Conservation (phyloP, 768 basidiomycete species). For the Leucocoprinus leucothites region DNA sequence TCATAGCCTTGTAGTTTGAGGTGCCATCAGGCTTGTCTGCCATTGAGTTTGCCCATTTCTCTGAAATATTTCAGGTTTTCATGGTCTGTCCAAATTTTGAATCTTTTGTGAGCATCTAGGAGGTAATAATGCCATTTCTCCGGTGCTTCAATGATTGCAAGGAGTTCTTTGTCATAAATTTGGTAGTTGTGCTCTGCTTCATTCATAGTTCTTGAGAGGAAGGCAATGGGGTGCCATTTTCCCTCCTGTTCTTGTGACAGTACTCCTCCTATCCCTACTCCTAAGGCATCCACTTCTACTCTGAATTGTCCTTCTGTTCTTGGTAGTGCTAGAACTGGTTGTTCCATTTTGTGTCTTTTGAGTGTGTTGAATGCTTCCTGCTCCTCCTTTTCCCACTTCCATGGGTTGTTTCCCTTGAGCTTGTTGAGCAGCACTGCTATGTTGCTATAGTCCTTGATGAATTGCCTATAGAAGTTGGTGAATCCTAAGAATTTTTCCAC, state of each 20-base stretch:
- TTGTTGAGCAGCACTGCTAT: not conserved
- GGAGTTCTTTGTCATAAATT: constrained; percentile 13
- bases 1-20: not conserved
- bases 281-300: constrained; percentile 6
- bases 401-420: not conserved
- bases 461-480: constrained; percentile 10
- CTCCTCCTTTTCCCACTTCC: not conserved
- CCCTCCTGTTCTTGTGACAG: not conserved
- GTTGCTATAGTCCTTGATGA: constrained; percentile 4
- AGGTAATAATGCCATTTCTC: constrained; percentile 27
- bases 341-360: not conserved
- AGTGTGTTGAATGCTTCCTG: not conserved
- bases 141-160: constrained; percentile 31
- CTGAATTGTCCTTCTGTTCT: not conserved
- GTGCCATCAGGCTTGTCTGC: not conserved
- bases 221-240: not conserved
- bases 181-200: constrained; percentile 25
- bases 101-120: constrained; percentile 2
- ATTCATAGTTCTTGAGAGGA: not conserved
- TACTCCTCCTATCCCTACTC: not conserved
- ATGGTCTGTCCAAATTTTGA: constrained; percentile 17
- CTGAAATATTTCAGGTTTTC: constrained; percentile 19
- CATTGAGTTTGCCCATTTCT: not conserved
- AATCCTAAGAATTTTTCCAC: constrained; percentile 10
- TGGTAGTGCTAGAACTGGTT: not conserved